phyloP scores from a whole-genome alignment of 2,329 filamentous ascomycete species.

The Exophiala lecanii-corni region DNA sequence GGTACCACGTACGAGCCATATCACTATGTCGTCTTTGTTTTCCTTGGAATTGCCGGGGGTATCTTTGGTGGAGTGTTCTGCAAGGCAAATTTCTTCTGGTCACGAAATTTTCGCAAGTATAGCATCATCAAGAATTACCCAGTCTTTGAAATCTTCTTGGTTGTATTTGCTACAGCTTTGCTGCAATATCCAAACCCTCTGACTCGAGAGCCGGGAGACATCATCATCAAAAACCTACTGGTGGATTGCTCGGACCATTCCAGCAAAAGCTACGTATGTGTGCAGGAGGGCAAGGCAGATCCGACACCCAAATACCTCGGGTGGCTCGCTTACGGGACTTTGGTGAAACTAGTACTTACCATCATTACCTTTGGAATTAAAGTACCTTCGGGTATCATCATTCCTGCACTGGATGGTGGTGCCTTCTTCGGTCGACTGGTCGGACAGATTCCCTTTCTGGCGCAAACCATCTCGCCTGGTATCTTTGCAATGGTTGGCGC shows the following conservation, averaged over 20 bases:
- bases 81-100: conserved; percentile 55
- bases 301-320: conserved; percentile 41
- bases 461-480: conserved; percentile 47
- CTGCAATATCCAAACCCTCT: conserved; percentile 55
- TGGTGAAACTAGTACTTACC: conserved; percentile 53
- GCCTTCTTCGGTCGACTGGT: conserved; percentile 55
- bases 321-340: conserved; percentile 50
- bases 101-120: conserved; percentile 50
- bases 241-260: conserved; percentile 47
- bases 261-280: conserved; percentile 47
- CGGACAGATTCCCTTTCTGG: conserved; percentile 52
- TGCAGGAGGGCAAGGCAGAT: conserved; percentile 38
- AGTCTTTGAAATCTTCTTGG: conserved; percentile 52
- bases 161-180: conserved; percentile 50
- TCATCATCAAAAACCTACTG: conserved; percentile 53
- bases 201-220: conserved; percentile 51
- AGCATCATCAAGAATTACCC: conserved; percentile 51
- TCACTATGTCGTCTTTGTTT: conserved; percentile 54
- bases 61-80: conserved; percentile 57
- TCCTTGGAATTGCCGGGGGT: conserved; percentile 55
- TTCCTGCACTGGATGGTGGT: conserved; percentile 55
- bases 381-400: conserved; percentile 58
- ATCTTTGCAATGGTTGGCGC: conserved; percentile 60
- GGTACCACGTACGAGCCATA: conserved; percentile 51
- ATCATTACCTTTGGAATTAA: conserved; percentile 58